Evolutionary conservation across 805 yeast genomes (phyloP).

Genomic region (Myxozyma melibiosi): DNA sequence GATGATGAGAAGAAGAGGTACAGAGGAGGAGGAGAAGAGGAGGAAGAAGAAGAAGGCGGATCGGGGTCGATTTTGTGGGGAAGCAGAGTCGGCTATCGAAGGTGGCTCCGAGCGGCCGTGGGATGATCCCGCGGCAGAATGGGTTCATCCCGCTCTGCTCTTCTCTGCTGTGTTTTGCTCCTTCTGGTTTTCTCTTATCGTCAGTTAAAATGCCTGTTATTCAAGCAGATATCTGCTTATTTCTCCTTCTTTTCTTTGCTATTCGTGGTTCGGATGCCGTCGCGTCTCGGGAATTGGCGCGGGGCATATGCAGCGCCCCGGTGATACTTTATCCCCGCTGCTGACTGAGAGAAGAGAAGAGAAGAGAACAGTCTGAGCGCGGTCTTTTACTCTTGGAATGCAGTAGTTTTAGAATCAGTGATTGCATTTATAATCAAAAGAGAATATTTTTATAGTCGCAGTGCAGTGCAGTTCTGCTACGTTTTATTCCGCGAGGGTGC

Average conservation of each 20-base stretch:
- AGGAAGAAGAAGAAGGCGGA: background rate
- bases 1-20: no score
- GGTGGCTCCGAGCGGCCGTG: background rate
- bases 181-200: no score
- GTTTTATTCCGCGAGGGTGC: no score
- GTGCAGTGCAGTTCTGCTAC: no score
- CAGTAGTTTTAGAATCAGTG: no score
- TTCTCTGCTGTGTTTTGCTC: background rate
- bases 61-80: background rate
- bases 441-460: no score
- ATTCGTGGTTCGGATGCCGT: no score
- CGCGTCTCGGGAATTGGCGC: background rate
- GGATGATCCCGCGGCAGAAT: background rate
- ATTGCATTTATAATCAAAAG: background rate
- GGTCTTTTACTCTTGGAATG: no score
- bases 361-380: no score
- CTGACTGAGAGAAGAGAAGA: no score
- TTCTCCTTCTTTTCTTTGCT: background rate
- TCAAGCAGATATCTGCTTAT: background rate
- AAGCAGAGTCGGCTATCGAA: background rate
- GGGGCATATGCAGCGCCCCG: background rate
- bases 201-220: background rate
- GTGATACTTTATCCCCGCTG: no score
- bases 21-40: background rate
- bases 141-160: background rate